Evolutionary conservation across 176 grass and related monocot genomes (phyloP).

Genomic region (Aegilops speltoides): DNA sequence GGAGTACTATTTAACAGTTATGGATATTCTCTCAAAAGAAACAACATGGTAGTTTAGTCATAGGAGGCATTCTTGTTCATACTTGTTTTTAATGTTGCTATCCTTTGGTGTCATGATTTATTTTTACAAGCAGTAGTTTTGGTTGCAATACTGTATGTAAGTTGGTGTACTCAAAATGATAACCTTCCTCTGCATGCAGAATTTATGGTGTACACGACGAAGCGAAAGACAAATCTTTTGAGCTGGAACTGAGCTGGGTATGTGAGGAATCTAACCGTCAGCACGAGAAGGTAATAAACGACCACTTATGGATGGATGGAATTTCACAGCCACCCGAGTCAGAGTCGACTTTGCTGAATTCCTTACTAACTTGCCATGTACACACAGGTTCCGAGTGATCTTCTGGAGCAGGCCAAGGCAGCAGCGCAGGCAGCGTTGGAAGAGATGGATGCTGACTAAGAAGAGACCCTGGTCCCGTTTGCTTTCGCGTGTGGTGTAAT

Average conservation of each 20-base stretch:
- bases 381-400: slow-evolving; percentile 54
- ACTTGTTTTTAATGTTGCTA: neutral
- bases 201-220: slow-evolving; percentile 78
- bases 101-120: neutral
- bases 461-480: neutral
- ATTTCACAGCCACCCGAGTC: neutral
- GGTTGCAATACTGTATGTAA: neutral
- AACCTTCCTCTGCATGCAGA: slow-evolving; percentile 28
- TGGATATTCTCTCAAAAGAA: neutral
- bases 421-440: slow-evolving; percentile 69
- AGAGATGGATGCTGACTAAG: slow-evolving; percentile 83
- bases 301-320: neutral
- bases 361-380: neutral
- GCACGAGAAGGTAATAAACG: slow-evolving; percentile 59
- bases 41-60: neutral
- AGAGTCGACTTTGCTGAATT: neutral
- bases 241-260: slow-evolving; percentile 79
- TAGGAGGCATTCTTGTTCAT: neutral
- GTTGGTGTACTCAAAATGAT: neutral
- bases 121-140: neutral
- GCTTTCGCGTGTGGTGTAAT: neutral
- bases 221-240: slow-evolving; percentile 82
- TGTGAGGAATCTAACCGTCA: slow-evolving; percentile 74
- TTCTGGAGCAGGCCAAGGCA: slow-evolving; percentile 60
- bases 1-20: neutral